Conservation (phyloP, 2,329 filamentous ascomycete species). For the Knufia fluminis region DNA sequence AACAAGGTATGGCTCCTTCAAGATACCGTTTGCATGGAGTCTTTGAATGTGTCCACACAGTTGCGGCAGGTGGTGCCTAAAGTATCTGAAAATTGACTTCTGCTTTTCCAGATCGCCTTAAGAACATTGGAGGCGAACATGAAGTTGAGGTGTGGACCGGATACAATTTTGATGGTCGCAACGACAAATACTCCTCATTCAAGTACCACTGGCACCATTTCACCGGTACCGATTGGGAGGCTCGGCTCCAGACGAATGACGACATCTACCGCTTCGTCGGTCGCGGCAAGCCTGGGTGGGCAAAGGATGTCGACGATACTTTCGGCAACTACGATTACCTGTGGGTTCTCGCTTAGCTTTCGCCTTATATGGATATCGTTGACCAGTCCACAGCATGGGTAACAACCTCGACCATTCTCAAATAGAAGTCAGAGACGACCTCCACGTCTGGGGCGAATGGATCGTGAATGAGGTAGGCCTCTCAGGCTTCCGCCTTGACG, state of each 20-base stretch:
- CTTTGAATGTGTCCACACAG: no score
- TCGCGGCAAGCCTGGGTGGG: conserved; percentile 54
- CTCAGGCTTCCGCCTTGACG: conserved; percentile 60
- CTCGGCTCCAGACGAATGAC: conserved; percentile 42
- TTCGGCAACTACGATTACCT: conserved; percentile 54
- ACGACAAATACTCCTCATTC: conserved; percentile 49
- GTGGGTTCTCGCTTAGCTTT: conserved; percentile 14
- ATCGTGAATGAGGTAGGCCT: conserved; percentile 52
- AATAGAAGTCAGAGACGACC: conserved; percentile 54
- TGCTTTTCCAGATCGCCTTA: conserved; percentile 43
- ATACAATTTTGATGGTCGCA: conserved; percentile 56
- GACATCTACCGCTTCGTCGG: conserved; percentile 59
- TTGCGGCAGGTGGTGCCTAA: background rate
- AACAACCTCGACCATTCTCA: conserved; percentile 59
- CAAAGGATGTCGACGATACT: conserved; percentile 50
- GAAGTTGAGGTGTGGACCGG: conserved; percentile 61
- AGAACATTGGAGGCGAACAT: conserved; percentile 45
- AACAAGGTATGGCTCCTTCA: conserved; percentile 29
- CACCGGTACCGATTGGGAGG: conserved; percentile 58
- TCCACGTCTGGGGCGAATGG: conserved; percentile 61
- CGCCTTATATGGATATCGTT: background rate
- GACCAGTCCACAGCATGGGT: conserved; percentile 54
- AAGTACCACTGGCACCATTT: conserved; percentile 62
- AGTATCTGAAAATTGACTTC: background rate
- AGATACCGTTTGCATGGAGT: background rate